Conservation (phyloP, 169 alveolate genomes). For the Plasmodium malariae region DNA sequence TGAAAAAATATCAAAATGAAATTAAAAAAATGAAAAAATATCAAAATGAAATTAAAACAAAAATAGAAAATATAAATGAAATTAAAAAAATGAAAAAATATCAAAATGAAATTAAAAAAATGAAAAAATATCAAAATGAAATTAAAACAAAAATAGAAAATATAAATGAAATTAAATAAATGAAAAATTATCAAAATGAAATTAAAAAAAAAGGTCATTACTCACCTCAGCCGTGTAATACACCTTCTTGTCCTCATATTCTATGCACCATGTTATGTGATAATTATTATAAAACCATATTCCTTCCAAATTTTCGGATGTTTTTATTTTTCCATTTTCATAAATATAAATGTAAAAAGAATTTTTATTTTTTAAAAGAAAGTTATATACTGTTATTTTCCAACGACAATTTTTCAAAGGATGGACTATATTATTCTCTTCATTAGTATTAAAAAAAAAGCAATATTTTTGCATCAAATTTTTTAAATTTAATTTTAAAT, state of each 20-base stretch:
- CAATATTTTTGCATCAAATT: background rate
- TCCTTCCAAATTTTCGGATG: conserved; percentile 21
- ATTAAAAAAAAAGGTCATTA: too few relatives aligned
- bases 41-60: too few relatives aligned
- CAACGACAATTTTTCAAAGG: conserved; percentile 59
- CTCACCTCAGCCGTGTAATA: conserved; percentile 68
- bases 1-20: too few relatives aligned
- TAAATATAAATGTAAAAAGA: conserved; percentile 38
- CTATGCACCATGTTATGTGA: conserved; percentile 40
- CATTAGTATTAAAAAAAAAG: background rate
- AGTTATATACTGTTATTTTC: conserved; percentile 52
- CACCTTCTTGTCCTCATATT: conserved; percentile 1
- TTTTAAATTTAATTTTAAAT: too few relatives aligned
- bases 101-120: too few relatives aligned
- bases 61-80: too few relatives aligned
- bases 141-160: too few relatives aligned
- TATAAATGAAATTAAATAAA: too few relatives aligned
- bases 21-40: too few relatives aligned
- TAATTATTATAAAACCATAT: conserved; percentile 42
- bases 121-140: too few relatives aligned
- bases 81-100: too few relatives aligned
- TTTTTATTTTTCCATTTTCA: conserved; percentile 29
- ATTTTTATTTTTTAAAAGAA: conserved; percentile 20
- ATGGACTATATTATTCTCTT: conserved; percentile 7
- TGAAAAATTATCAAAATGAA: too few relatives aligned